Conservation (phyloP, 2,329 filamentous ascomycete species). For the Magnaporthiopsis rhizophila region DNA sequence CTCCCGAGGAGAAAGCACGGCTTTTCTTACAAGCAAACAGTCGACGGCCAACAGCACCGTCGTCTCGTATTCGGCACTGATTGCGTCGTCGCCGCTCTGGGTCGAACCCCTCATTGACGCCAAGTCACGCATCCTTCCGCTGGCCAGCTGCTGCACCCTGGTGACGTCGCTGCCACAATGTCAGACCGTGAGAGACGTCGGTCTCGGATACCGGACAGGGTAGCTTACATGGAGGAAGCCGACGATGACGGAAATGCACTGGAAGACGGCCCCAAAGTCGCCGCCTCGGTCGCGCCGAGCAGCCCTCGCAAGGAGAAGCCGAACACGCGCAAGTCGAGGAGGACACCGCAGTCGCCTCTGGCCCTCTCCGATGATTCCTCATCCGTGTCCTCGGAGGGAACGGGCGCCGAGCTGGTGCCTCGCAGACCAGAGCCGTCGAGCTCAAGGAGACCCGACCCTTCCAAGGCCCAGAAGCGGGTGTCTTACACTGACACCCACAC, state of each 20-base stretch:
- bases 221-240: conserved; percentile 42
- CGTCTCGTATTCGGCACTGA: not conserved
- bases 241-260: conserved; percentile 39
- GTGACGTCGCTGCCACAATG: conserved; percentile 27
- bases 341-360: conserved; percentile 13
- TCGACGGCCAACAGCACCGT: not conserved
- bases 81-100: not conserved
- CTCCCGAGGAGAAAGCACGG: not conserved
- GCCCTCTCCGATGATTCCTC: conserved; percentile 1
- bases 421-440: conserved; percentile 12
- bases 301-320: conserved; percentile 39
- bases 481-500: conserved; percentile 11
- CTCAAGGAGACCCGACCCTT: conserved; percentile 13
- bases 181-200: conserved; percentile 23
- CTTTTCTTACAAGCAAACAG: not conserved
- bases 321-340: conserved; percentile 34
- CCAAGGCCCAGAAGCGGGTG: conserved; percentile 19
- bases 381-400: not conserved
- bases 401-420: not conserved
- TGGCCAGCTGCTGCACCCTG: not conserved
- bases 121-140: not conserved
- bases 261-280: conserved; percentile 28
- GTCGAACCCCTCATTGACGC: not conserved
- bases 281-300: conserved; percentile 35
- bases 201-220: conserved; percentile 16